Conservation (phyloP, 139 green algal species). For the Chlorella sp. region DNA sequence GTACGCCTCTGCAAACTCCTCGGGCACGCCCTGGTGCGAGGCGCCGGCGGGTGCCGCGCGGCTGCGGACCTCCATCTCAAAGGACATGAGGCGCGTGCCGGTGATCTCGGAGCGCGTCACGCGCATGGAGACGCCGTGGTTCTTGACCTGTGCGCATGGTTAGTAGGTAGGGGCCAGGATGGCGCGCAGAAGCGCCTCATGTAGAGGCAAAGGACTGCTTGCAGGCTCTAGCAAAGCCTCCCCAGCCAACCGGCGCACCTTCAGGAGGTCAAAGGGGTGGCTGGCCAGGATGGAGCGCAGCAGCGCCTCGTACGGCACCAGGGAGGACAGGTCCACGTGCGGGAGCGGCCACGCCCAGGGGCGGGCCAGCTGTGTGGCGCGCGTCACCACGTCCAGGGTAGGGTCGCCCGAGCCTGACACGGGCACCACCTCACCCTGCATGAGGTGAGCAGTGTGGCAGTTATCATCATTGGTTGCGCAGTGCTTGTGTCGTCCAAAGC, state of each 20-base stretch:
- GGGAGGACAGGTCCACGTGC: constrained; percentile 11
- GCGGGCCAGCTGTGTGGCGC: background rate
- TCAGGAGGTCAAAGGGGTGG: constrained; percentile 30
- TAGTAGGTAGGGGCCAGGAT: too few species aligned
- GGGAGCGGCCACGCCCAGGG: constrained; percentile 36
- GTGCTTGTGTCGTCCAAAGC: too few species aligned
- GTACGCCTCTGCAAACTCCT: background rate
- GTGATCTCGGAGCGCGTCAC: constrained; percentile 16
- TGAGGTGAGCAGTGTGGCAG: too few species aligned
- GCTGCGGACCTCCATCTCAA: constrained; percentile 25
- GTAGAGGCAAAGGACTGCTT: background rate
- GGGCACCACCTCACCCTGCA: too few species aligned
- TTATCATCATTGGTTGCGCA: too few species aligned
- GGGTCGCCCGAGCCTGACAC: too few species aligned
- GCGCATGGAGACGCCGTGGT: constrained; percentile 15
- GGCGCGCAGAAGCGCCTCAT: too few species aligned
- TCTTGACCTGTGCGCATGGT: background rate
- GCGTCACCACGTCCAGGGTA: background rate
- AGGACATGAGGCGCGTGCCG: constrained; percentile 16
- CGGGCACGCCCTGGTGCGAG: background rate
- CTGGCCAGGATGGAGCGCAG: constrained; percentile 25
- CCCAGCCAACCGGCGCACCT: too few species aligned
- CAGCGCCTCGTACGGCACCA: constrained; percentile 33
- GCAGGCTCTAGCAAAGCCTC: too few species aligned
- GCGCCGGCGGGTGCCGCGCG: background rate